Percentiles rank a stretch among this genome's conserved stretches.
phyloP scores from a whole-genome alignment of 1,284 basidiomycete species.

The Sporisorium scitamineum region DNA sequence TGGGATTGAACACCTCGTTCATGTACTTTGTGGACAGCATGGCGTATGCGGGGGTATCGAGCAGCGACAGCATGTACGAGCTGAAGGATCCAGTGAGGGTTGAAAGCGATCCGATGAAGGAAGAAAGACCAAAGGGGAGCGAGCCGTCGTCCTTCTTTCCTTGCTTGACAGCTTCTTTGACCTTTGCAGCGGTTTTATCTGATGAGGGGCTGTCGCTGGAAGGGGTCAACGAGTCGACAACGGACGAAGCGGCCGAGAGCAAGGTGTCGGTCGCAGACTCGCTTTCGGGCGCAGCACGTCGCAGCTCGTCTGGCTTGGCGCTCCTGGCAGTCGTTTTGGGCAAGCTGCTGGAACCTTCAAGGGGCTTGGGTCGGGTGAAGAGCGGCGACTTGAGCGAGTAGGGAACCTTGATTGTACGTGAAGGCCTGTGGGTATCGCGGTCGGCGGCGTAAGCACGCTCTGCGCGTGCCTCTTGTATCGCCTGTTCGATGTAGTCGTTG shows the following conservation, averaged over 20 bases:
- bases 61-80: conserved; percentile 85
- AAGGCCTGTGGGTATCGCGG: conserved; percentile 20
- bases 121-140: conserved; percentile 40
- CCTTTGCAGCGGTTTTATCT: conserved; percentile 20
- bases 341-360: conserved; percentile 30
- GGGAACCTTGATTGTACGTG: conserved; percentile 43
- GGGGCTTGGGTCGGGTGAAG: conserved; percentile 55
- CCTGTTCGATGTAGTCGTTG: conserved; percentile 63
- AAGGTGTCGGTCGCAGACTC: conserved; percentile 22
- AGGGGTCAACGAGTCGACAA: conserved; percentile 14
- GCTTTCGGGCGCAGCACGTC: not conserved
- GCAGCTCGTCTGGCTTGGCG: conserved; percentile 14
- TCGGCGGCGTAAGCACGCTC: conserved; percentile 34
- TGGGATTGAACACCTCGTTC: conserved; percentile 88
- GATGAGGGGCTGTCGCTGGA: not conserved
- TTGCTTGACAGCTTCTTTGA: conserved; percentile 40
- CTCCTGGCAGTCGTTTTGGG: conserved; percentile 16
- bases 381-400: conserved; percentile 65
- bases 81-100: conserved; percentile 83
- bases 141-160: conserved; percentile 32
- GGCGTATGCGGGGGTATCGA: conserved; percentile 97
- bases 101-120: conserved; percentile 51
- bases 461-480: conserved; percentile 52
- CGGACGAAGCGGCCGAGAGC: conserved; percentile 27
- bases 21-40: conserved; percentile 91